A percentile compares a stretch with the other conserved stretches of the same genome.
Evolutionary conservation across 768 basidiomycete genomes (phyloP).

Genomic region (Hypholoma sublateritium): DNA sequence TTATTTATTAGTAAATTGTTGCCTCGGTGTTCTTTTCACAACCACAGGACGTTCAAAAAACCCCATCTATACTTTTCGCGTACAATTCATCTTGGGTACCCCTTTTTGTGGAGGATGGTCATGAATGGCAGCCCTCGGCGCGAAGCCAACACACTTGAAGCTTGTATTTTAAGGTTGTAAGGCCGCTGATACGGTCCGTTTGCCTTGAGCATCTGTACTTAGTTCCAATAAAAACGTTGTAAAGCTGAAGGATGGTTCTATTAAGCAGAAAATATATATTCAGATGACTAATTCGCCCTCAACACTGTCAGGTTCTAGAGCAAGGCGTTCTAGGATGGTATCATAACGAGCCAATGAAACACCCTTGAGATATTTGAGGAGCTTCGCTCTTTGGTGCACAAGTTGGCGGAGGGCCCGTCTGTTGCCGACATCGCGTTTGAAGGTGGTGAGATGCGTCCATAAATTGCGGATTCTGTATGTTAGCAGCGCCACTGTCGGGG

Average conservation of each 20-base stretch:
- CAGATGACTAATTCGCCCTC: constrained; percentile 88
- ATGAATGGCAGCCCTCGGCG: background rate
- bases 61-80: background rate
- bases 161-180: too few relatives aligned
- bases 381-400: constrained; percentile 79
- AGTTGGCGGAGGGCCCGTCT: constrained; percentile 73
- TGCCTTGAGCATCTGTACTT: too few relatives aligned
- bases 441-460: constrained; percentile 68
- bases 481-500: constrained; percentile 70
- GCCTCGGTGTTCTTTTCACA: background rate
- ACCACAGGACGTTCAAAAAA: background rate
- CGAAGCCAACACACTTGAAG: too few relatives aligned
- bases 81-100: background rate
- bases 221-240: too few relatives aligned
- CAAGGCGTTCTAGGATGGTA: constrained; percentile 66
- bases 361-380: constrained; percentile 76
- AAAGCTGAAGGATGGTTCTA: too few relatives aligned
- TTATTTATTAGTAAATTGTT: background rate
- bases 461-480: constrained; percentile 86
- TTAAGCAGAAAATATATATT: constrained; percentile 9
- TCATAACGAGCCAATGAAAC: constrained; percentile 73
- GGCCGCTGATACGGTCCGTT: too few relatives aligned
- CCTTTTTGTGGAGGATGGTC: background rate
- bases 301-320: constrained; percentile 74
- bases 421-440: constrained; percentile 76